These are phyloP conservation scores for Tetratostichococcus sp. DNA, from an alignment of 139 green algal species.

Conservation along the genomic window DNA sequence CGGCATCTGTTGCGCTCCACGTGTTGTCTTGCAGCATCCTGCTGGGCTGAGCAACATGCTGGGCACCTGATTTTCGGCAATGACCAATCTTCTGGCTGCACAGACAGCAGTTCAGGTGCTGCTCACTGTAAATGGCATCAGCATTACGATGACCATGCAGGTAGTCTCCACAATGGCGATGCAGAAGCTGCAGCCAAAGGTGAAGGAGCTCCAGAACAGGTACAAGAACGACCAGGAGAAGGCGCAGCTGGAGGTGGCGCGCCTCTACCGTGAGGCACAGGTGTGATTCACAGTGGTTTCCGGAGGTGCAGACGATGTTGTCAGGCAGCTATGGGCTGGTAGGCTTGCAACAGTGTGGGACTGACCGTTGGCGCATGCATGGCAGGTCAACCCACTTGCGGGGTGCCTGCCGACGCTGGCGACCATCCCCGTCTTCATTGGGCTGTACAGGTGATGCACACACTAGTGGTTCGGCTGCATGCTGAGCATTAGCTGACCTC, in stretches of 20 bases:
- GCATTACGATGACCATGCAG: conserved; percentile 26
- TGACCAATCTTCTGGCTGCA: no score
- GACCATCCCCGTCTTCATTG: conserved; percentile 93
- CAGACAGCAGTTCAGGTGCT: no score
- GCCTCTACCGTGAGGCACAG: conserved; percentile 85
- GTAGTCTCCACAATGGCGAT: conserved; percentile 89
- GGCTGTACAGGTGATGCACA: conserved; percentile 74
- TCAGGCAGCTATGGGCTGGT: no score
- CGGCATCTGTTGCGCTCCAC: no score
- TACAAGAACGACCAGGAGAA: conserved; percentile 45
- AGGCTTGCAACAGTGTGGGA: no score
- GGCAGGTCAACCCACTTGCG: conserved; percentile 86
- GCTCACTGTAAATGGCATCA: no score
- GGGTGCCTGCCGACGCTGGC: conserved; percentile 90
- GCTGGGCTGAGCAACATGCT: no score
- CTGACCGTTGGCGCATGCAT: conserved; percentile 6
- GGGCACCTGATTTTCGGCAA: no score
- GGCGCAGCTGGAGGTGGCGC: conserved; percentile 78
- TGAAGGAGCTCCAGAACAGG: conserved; percentile 94
- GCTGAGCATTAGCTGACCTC: no score
- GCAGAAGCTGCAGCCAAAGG: conserved; percentile 82
- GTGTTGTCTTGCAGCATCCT: no score
- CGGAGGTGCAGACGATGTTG: no score
- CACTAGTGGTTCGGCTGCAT: no score
- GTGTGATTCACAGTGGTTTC: background rate